Base-by-base conservation (phyloP, 768 basidiomycete genomes). In the Macrocybe gigantea region DNA sequence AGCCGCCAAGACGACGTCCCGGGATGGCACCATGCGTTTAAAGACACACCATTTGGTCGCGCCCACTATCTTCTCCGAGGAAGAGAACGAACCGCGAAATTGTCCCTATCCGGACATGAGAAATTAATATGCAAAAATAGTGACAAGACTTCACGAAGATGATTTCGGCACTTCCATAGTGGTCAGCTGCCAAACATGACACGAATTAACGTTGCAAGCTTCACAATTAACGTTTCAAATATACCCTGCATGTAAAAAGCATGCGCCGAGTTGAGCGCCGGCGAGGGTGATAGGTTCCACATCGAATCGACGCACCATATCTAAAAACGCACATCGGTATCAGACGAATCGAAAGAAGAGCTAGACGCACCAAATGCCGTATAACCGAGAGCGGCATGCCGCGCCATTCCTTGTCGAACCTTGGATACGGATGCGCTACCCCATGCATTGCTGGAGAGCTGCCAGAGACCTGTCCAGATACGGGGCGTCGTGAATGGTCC, bases 21-120 rank as follows among this genome's bases (percentile, higher is more conserved):
- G 78, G 3, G 84, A 74, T 1, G 78, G 69, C 10, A 64, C 64
- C 11, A 71, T 67, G 30, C 67, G 65, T 49, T 76, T 72, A 68
- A 91, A 91, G 10, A 88, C 78, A 61, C 88, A 91, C 88, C 87
- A 93, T 60, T 93, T 93, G 2, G 91, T 93, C 1, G 84, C 87
- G 38, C 87, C 85, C 22, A 91, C 52, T 7, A 86, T 73, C 3
- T 64, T 56, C 34, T 68, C 58, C 30, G 72, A 58, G 31, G 65
- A 52, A 30, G 69, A 61, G 12, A 79, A 62, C 9, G 73, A 68
- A 52, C 66, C 58, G 56, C 75, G 75, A 64, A 86, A 87, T 61
- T 85, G 79, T 9, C 88, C 89, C 88, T 91, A 62, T 5, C 34
- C 14, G 40, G 45, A 45, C 39, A 47, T 44, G n/a, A 36, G 50